Base-by-base conservation (phyloP, 2,329 filamentous ascomycete species). In the Aspergillus carbonarius region DNA sequence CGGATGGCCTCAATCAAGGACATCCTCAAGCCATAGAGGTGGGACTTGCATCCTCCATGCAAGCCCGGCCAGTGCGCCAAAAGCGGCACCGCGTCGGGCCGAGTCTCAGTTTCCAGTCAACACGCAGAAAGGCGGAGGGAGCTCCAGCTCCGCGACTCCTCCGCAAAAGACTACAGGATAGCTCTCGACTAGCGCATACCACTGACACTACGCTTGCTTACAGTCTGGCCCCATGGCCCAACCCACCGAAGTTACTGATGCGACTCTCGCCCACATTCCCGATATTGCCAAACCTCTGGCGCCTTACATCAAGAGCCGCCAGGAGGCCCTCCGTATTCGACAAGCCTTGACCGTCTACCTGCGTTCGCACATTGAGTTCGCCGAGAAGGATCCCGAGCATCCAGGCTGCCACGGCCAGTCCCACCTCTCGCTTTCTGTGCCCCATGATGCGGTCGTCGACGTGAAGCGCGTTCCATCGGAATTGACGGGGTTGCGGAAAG, bases 321-420 rank as follows among this genome's bases (percentile, higher is more conserved):
- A 76, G 61, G 76, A 77, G 61, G 68, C 69, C 44, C 70, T 76
- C 44, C 70, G 65, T 25, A 76, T 78, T 48, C 74, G 76, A 61
- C 74, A 76, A 59, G 71, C 66, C 4, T 61, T 78, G 64, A 76
- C 76, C 25, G 62, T 63, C 18, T 73, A 77, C 58, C 68, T 78
- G 8, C 70, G 69, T 53, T 75, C 74, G 3, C 71, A 75, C 23
- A 69, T 78, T 25, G 63, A 64, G 10, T 73, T 72, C 32, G 62
- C 63, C 2, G 67, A 72, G 30, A 70, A 72, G 49, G 60, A 66
- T n/a, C 32, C 59, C 12, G 63, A 62, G 18, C 59, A 66, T 20
- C 63, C 60, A n/a, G 63, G 61, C 15, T 40, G 58, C 32, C 59
- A 64, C 54, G 53, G 65, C 20, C 62, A 65, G 27, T 73, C 72